phyloP scores from a whole-genome alignment of 345 rosid species.

The Eucalyptus dawsonii region DNA sequence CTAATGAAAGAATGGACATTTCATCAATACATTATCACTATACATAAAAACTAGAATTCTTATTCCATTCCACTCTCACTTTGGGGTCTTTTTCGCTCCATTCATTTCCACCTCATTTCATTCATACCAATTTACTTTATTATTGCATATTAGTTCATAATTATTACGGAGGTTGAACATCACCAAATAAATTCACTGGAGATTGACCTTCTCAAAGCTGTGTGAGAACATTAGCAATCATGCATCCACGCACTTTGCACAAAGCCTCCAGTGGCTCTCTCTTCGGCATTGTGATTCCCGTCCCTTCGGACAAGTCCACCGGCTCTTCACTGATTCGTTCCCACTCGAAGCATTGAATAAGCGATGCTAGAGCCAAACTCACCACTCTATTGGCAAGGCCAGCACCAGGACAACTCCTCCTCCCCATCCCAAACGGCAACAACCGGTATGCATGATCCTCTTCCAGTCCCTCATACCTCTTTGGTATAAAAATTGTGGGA shows the following conservation, averaged over 20 bases:
- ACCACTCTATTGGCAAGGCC: too few species aligned
- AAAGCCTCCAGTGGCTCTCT: slow-evolving; percentile 20
- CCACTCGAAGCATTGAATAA: too few species aligned
- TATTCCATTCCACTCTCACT: background rate
- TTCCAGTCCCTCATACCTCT: too few species aligned
- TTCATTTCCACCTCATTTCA: background rate
- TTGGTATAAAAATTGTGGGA: too few species aligned
- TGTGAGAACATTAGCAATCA: background rate
- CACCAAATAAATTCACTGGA: background rate
- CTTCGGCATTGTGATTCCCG: slow-evolving; percentile 31
- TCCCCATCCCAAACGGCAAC: too few species aligned
- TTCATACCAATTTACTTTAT: background rate
- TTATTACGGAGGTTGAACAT: background rate
- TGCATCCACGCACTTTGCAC: slow-evolving; percentile 3
- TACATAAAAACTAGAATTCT: background rate
- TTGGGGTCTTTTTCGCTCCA: background rate
- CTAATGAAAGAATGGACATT: background rate
- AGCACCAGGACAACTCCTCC: too few species aligned
- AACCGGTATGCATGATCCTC: too few species aligned
- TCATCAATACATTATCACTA: too few species aligned
- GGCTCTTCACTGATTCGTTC: background rate
- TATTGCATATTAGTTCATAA: background rate
- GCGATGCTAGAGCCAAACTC: background rate
- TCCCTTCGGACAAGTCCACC: slow-evolving; percentile 31
- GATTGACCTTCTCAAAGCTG: background rate